Evolutionary conservation across 1,284 basidiomycete genomes (phyloP).

Genomic region (Rugosomyces carneus): DNA sequence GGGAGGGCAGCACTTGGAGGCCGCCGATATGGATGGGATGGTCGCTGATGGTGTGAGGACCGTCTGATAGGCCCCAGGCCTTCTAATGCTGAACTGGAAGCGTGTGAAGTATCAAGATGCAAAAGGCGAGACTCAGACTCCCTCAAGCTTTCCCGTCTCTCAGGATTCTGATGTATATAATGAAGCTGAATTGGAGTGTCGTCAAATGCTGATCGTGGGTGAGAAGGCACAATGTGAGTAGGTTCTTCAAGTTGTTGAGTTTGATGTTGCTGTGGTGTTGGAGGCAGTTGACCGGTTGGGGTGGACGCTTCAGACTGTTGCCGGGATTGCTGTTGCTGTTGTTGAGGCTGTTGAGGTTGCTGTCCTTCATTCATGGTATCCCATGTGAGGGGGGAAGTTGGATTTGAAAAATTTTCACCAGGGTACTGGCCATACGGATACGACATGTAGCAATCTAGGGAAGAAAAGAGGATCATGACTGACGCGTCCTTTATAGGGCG

Average conservation of each 20-base stretch:
- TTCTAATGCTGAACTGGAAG: constrained; percentile 11
- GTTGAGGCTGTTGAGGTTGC: constrained; percentile 15
- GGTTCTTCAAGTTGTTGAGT: constrained; percentile 21
- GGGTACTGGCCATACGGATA: constrained; percentile 22
- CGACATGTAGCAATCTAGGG: constrained; percentile 20
- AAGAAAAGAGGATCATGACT: constrained; percentile 3
- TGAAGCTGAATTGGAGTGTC: constrained; percentile 19
- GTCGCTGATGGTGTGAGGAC: constrained; percentile 16
- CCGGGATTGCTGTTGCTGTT: constrained; percentile 13
- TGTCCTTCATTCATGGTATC: constrained; percentile 23
- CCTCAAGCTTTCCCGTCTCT: constrained; percentile 19
- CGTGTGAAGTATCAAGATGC: constrained; percentile 14
- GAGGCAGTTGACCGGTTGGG: constrained; percentile 12
- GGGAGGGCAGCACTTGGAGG: constrained; percentile 14
- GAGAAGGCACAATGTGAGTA: constrained; percentile 17
- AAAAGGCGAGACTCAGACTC: constrained; percentile 8
- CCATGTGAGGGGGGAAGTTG: constrained; percentile 21
- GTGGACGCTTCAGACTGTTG: constrained; percentile 15
- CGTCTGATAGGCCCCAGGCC: constrained; percentile 14
- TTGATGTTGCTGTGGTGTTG: constrained; percentile 16
- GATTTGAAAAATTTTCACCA: constrained; percentile 19
- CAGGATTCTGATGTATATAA: constrained; percentile 19
- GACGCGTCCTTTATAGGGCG: constrained; percentile 20
- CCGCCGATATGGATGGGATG: constrained; percentile 17
- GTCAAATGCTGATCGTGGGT: constrained; percentile 17